Evolutionary conservation across 148 eudicot genomes (phyloP).

Genomic region (Rhododendron vialii): DNA sequence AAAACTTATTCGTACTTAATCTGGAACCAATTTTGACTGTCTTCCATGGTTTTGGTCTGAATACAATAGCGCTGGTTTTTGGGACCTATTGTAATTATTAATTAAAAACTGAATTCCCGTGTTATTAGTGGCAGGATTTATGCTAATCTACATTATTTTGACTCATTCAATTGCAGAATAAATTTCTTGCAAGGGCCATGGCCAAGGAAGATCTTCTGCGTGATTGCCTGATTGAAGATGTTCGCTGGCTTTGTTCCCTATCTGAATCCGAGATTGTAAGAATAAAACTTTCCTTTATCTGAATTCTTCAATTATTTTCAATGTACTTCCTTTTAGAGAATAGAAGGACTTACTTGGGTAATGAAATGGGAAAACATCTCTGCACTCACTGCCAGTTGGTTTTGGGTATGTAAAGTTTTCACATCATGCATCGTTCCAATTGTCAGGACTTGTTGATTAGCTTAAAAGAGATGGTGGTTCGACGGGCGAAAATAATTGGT

Average conservation of each 20-base stretch:
- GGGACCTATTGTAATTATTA: neutral
- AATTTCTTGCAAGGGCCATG: slow-evolving; percentile 12
- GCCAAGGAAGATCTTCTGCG: slow-evolving; percentile 23
- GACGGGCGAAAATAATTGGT: slow-evolving; percentile 44
- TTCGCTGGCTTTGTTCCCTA: slow-evolving; percentile 56
- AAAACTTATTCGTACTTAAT: no score
- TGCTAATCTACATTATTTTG: neutral
- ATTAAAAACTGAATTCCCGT: neutral
- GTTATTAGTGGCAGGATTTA: neutral
- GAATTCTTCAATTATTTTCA: neutral
- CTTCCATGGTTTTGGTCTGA: neutral
- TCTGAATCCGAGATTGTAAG: slow-evolving; percentile 66
- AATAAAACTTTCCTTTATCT: neutral
- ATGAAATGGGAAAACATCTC: neutral
- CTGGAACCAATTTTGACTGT: neutral
- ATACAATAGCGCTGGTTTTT: neutral
- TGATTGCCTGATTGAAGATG: slow-evolving; percentile 43
- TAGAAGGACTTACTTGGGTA: neutral
- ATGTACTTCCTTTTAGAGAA: no score
- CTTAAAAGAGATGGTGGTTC: slow-evolving; percentile 46
- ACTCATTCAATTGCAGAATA: neutral
- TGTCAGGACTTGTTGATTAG: slow-evolving; percentile 55
- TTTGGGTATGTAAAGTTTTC: neutral
- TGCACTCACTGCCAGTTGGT: neutral
- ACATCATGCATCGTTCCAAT: neutral